phyloP scores from a whole-genome alignment of 2,329 filamentous ascomycete genomes.

The Thelonectria blattea region DNA sequence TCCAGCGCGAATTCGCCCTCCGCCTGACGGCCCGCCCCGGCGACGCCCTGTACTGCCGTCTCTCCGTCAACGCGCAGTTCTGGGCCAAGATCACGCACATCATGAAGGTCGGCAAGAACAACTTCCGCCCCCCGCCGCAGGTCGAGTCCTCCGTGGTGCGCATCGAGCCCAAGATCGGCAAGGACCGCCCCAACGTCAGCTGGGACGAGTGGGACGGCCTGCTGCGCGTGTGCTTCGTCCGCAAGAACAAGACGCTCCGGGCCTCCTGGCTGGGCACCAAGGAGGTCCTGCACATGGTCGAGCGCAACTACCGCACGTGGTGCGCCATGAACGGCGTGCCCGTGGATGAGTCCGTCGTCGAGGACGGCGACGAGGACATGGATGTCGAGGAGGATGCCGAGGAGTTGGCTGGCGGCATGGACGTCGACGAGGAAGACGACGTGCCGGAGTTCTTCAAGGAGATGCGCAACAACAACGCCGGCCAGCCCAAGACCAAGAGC shows the following conservation, averaged over 20 bases:
- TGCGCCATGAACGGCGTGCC: constrained; percentile 85
- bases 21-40: constrained; percentile 86
- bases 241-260: constrained; percentile 90
- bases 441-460: constrained; percentile 86
- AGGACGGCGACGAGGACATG: constrained; percentile 49
- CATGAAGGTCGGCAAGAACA: constrained; percentile 95
- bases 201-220: constrained; percentile 97
- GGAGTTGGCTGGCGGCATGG: constrained; percentile 54
- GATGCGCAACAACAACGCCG: constrained; percentile 47
- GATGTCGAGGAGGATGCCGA: constrained; percentile 52
- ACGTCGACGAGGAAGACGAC: constrained; percentile 71
- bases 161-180: constrained; percentile 83
- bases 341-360: constrained; percentile 70
- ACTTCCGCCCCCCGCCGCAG: constrained; percentile 92
- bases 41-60: constrained; percentile 87
- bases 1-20: constrained; percentile 93
- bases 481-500: constrained; percentile 64
- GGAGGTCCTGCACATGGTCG: constrained; percentile 81
- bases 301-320: constrained; percentile 87
- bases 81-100: constrained; percentile 71
- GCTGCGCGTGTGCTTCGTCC: constrained; percentile 70
- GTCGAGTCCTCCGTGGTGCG: constrained; percentile 92
- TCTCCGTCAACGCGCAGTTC: constrained; percentile 93
- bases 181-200: constrained; percentile 79
- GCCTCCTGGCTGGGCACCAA: constrained; percentile 81